phyloP scores from a whole-genome alignment of 305 asterid genomes.

The Solanum hybrid region DNA sequence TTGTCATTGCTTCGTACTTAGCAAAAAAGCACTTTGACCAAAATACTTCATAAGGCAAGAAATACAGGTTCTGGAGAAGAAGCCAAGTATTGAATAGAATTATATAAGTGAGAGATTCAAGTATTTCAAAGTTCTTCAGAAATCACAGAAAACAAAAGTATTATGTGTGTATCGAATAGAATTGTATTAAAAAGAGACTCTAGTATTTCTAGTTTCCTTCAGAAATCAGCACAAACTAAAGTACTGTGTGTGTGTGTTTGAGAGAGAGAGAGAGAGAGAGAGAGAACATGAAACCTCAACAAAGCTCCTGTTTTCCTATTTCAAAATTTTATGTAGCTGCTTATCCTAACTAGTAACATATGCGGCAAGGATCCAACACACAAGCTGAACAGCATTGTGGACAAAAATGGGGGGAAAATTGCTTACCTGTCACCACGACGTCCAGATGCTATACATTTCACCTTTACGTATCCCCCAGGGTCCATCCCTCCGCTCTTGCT shows the following conservation, averaged over 20 bases:
- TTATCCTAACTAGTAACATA: not conserved
- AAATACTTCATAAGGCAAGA: not conserved
- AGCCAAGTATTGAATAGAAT: not conserved
- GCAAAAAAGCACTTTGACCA: not conserved
- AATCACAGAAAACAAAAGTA: not conserved
- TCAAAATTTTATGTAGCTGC: not conserved
- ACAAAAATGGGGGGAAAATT: not conserved
- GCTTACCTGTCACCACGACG: constrained; percentile 79
- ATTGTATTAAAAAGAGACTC: not conserved
- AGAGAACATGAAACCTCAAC: not conserved
- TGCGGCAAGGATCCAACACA: not conserved
- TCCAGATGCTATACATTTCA: constrained; percentile 88
- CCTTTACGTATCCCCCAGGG: constrained; percentile 91
- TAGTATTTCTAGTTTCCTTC: not conserved
- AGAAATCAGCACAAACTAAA: not conserved
- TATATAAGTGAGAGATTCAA: not conserved
- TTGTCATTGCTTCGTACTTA: not conserved
- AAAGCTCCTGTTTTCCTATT: not conserved
- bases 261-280: not conserved
- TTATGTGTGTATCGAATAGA: not conserved
- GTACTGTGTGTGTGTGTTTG: not conserved
- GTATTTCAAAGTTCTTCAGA: not conserved
- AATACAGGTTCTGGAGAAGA: not conserved
- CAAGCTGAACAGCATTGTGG: constrained; percentile 1
- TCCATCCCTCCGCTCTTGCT: constrained; percentile 97